These are phyloP conservation scores for Nothophoma quercina DNA, from an alignment of 2,329 filamentous ascomycete species.

Conservation along the genomic window DNA sequence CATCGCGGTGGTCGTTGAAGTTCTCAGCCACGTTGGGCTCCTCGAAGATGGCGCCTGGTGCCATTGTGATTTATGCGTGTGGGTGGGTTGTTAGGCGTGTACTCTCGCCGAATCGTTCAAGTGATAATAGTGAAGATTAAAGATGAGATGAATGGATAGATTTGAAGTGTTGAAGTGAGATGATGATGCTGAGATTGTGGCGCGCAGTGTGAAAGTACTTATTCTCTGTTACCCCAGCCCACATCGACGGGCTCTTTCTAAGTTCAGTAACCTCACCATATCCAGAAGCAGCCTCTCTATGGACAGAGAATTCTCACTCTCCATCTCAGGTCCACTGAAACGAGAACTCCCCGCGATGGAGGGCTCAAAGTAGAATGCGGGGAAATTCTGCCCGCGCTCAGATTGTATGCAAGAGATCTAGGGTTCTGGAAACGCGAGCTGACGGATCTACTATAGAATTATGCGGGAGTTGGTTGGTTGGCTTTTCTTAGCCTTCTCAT, in stretches of 20 bases:
- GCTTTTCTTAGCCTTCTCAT: constrained; percentile 22
- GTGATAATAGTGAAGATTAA: constrained; percentile 2
- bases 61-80: constrained; percentile 47
- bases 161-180: background rate
- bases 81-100: constrained; percentile 20
- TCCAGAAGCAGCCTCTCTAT: constrained; percentile 8
- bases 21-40: constrained; percentile 52
- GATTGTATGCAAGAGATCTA: constrained; percentile 18
- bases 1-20: constrained; percentile 61
- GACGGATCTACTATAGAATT: constrained; percentile 18
- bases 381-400: constrained; percentile 41
- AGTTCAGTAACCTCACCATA: constrained; percentile 6
- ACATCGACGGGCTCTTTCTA: constrained; percentile 16
- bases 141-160: background rate
- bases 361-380: constrained; percentile 24
- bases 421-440: constrained; percentile 31
- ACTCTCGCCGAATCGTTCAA: constrained; percentile 12
- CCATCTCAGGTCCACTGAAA: constrained; percentile 29
- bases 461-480: constrained; percentile 35
- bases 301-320: constrained; percentile 24
- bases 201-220: constrained; percentile 16
- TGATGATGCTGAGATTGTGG: constrained; percentile 4
- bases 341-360: constrained; percentile 22
- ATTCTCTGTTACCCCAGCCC: constrained; percentile 34
- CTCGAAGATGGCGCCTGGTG: constrained; percentile 55